A percentile compares a stretch with the other conserved stretches of the same genome.
Conservation (phyloP, 305 asterid genomes). For the Solanum hybrid region DNA sequence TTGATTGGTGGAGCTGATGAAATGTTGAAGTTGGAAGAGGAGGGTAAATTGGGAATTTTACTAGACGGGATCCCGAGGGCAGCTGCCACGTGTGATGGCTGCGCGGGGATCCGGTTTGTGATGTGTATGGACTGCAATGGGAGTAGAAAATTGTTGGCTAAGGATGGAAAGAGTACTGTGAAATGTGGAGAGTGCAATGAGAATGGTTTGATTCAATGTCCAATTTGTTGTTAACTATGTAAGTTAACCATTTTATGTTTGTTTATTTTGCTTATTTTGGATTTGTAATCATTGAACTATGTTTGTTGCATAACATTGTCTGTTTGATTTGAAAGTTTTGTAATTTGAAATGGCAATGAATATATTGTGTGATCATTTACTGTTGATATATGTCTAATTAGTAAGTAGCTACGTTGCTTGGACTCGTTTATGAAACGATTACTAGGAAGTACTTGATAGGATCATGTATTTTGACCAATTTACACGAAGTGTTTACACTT, state of each 20-base stretch:
- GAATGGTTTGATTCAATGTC: constrained; percentile 80
- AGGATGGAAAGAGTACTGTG: constrained; percentile 49
- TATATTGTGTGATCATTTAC: background rate
- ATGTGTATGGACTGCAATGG: constrained; percentile 74
- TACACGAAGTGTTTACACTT: background rate
- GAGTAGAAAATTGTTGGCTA: constrained; percentile 62
- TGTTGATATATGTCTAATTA: background rate
- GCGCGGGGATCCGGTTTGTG: constrained; percentile 68
- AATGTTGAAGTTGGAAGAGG: constrained; percentile 68
- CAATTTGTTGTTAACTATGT: constrained; percentile 37
- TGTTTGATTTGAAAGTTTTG: constrained; percentile 1
- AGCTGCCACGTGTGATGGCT: constrained; percentile 30
- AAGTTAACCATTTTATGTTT: background rate
- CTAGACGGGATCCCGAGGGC: constrained; percentile 52
- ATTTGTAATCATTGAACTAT: background rate
- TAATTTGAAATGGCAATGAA: background rate
- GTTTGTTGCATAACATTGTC: background rate
- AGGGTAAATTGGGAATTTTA: constrained; percentile 51
- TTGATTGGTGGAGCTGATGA: constrained; percentile 83
- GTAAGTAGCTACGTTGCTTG: background rate
- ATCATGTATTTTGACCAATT: background rate
- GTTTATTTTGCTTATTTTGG: background rate
- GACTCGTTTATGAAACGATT: background rate
- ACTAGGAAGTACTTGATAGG: background rate
- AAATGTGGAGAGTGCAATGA: constrained; percentile 78